phyloP scores from a whole-genome alignment of 106 monocot species.

The Dendrobium nobile region DNA sequence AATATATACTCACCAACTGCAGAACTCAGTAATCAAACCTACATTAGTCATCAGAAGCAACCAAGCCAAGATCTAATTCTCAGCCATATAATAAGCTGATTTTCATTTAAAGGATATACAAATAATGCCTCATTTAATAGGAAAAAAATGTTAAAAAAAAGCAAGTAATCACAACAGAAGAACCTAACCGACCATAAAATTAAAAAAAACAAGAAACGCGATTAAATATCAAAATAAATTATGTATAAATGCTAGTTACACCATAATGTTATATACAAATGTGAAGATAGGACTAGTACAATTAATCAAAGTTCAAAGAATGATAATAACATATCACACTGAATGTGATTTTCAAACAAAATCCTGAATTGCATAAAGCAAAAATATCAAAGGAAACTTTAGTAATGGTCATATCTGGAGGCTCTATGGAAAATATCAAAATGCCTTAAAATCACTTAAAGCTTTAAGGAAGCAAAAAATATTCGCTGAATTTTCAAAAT shows the following conservation, averaged over 20 bases:
- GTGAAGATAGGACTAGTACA: neutral
- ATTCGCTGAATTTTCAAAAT: neutral
- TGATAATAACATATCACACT: no score
- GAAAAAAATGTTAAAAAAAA: neutral
- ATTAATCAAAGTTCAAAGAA: no score
- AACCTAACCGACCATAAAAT: neutral
- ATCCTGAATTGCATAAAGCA: no score
- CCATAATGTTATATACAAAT: neutral
- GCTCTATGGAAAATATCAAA: neutral
- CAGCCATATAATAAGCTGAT: neutral
- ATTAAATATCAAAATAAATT: neutral
- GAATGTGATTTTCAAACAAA: no score
- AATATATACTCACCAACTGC: neutral
- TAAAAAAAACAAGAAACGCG: neutral
- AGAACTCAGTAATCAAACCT: neutral
- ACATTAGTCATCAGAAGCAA: neutral
- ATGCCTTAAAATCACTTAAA: neutral
- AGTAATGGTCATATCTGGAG: neutral
- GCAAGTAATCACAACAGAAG: neutral
- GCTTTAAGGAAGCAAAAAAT: neutral
- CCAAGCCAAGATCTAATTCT: neutral
- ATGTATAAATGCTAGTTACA: neutral
- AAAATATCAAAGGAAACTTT: neutral
- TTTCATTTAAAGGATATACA: neutral
- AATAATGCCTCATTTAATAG: neutral